These are phyloP conservation scores for Stereocaulon alpinum DNA, from an alignment of 495 filamentous ascomycete genomes.

Conservation along the genomic window DNA sequence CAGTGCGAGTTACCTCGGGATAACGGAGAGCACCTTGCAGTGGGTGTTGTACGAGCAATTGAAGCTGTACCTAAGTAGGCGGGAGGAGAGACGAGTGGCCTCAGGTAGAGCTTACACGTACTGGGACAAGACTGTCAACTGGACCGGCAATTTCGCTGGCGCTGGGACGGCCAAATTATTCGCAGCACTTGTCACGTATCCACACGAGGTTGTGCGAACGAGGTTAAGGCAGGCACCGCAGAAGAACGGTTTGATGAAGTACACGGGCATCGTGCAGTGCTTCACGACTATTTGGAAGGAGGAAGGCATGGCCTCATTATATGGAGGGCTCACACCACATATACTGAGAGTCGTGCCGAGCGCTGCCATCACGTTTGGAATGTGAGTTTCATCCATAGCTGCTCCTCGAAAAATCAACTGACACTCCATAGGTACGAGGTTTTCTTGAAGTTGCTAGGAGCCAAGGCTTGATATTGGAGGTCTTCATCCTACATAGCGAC, in stretches of 20 bases:
- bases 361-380: conserved; percentile 89
- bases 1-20: conserved; percentile 46
- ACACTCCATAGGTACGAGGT: conserved; percentile 45
- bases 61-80: conserved; percentile 36
- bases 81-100: conserved; percentile 30
- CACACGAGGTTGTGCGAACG: conserved; percentile 49
- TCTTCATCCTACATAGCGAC: neutral
- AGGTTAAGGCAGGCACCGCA: conserved; percentile 44
- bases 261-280: conserved; percentile 45
- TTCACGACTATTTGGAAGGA: conserved; percentile 44
- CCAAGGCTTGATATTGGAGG: conserved; percentile 12
- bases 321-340: conserved; percentile 50
- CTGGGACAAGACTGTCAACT: conserved; percentile 39
- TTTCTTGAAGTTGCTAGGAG: conserved; percentile 46
- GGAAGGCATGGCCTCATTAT: conserved; percentile 45
- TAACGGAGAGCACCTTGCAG: conserved; percentile 46
- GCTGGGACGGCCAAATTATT: conserved; percentile 47
- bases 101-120: conserved; percentile 29
- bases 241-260: conserved; percentile 38
- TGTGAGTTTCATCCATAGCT: conserved; percentile 34
- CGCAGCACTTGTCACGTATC: conserved; percentile 47
- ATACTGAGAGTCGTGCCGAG: conserved; percentile 61
- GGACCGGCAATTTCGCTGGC: conserved; percentile 39
- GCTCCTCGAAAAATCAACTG: neutral
- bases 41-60: conserved; percentile 51